Evolutionary conservation across 768 basidiomycete genomes (phyloP), one percentile per base, ranked within the genome.

Genomic region (Tricholoma sp.): DNA sequence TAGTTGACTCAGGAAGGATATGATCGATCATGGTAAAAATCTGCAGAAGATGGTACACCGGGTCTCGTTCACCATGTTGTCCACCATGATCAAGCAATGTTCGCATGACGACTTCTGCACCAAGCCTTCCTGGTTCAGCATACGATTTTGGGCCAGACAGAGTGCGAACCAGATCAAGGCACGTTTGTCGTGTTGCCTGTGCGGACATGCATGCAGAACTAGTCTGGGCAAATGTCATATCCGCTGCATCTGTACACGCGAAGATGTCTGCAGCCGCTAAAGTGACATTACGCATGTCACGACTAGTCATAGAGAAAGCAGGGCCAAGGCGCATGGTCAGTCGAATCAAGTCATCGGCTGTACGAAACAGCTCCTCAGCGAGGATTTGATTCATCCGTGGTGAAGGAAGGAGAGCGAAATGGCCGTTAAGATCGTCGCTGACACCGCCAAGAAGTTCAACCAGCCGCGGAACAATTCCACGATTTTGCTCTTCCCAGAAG

Each of bases 401-500:
- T 18, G 72, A 69, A 3, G 72, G 67, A 4, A 65, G 62, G 29
- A 84, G 58, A 12, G 70, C 70, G 66, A 88, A 89, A 56, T 84
- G 74, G 1, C 66, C 67, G 54, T 75, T 78, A 34, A 89, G 71
- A 59, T 88, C 85, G 12, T 75, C 72, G 18, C 76, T 69, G 41
- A 88, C 69, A 16, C 75, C 76, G 12, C 69, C 61, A 52, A 84
- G 72, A 51, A 82, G 62, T 41, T 84, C 79, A 34, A 83, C 75
- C 2, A 89, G 74, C 19, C 82, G 81, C 10, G 79, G 76, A 12
- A 83, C 63, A 45, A 89, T 69, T 16, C 84, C 84, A 57, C 84
- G 82, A 4, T 73, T 72, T 2, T 79, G 73, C 60, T 85, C 84
- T 5, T 76, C 74, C 87, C 88, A 88, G 51, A 84, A 78, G 1